These are phyloP conservation scores for Boletus sp. DNA, from an alignment of 768 basidiomycete species.

Conservation along the genomic window DNA sequence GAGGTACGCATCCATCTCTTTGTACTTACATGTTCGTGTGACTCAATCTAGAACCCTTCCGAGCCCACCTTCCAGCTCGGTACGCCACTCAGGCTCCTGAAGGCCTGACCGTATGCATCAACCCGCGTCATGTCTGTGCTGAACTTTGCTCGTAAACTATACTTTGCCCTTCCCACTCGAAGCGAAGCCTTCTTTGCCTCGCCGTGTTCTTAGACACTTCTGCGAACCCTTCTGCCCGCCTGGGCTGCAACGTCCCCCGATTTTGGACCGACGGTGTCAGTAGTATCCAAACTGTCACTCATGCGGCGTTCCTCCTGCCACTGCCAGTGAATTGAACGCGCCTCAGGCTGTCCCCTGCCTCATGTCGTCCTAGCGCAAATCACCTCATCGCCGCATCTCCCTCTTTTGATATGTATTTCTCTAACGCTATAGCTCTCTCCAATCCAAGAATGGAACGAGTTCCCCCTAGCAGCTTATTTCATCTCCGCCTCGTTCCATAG, in stretches of 20 bases:
- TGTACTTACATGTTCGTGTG: background rate
- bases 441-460: constrained; percentile 22
- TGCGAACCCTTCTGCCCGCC: constrained; percentile 9
- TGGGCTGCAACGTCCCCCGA: constrained; percentile 14
- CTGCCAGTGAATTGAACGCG: background rate
- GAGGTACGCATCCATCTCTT: background rate
- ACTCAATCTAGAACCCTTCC: too few species aligned
- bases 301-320: constrained; percentile 11
- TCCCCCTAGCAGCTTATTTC: constrained; percentile 19
- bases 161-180: constrained; percentile 6
- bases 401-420: constrained; percentile 10
- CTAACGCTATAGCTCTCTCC: constrained; percentile 8
- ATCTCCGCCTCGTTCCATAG: constrained; percentile 29
- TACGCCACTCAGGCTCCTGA: constrained; percentile 6
- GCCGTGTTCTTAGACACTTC: background rate
- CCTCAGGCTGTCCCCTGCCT: constrained; percentile 13
- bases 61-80: constrained; percentile 1
- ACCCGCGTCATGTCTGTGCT: background rate
- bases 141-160: background rate
- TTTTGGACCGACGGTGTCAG: constrained; percentile 9
- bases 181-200: background rate
- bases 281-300: constrained; percentile 11
- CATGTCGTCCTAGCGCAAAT: constrained; percentile 18
- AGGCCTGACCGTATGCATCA: background rate
- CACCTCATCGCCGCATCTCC: constrained; percentile 15